Evolutionary conservation across 345 rosid genomes (phyloP), one percentile per base, ranked within the genome.

Genomic region (Mallotus nudiflorus): DNA sequence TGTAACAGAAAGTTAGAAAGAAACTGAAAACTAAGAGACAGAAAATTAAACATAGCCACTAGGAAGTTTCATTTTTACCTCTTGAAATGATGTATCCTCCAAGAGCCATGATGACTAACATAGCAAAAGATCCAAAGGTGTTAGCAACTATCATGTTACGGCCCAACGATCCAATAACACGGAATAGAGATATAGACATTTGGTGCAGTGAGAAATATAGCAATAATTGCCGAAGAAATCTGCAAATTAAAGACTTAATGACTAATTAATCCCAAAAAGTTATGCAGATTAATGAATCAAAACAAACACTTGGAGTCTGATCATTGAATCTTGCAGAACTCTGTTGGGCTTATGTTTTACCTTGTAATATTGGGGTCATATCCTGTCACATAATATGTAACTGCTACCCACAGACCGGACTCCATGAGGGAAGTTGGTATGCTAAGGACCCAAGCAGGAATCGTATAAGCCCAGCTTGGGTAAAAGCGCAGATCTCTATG

Each of bases 91-190:
- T 84, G 80, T 87, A 95, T 63, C 97, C 97, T 79, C 99, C 99
- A 74, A 95, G 97, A 64, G 91, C 91, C 99, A 92, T 91, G 62
- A 95, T 90, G 70, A 92, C 97, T 80, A 95, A 70, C 99, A 95
- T 92, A 57, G 99, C 97, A 74, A 95, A 95, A 20, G 99, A 92
- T 56, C 99, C 99, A 75, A 92, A 95, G 48, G 97, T 95, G 81
- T 92, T 95, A 68, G 97, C 91, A 79, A 95, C 92, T 35, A 95
- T 90, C 99, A 95, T 95, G 68, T 89, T 85, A 61, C 97, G 86
- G 52, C 99, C 99, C 80, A 95, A 79, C 24, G 99, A 95, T 69
- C 99, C 99, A 37, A 92, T 95, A 37, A 95, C 93, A n/a, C 97
- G 97, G 75, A 95, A 92, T 55, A 92, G 97, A 77, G 86, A 81